Evolutionary conservation across 2,329 filamentous ascomycete species (phyloP).

Genomic region (Clarireedia hainanense): DNA sequence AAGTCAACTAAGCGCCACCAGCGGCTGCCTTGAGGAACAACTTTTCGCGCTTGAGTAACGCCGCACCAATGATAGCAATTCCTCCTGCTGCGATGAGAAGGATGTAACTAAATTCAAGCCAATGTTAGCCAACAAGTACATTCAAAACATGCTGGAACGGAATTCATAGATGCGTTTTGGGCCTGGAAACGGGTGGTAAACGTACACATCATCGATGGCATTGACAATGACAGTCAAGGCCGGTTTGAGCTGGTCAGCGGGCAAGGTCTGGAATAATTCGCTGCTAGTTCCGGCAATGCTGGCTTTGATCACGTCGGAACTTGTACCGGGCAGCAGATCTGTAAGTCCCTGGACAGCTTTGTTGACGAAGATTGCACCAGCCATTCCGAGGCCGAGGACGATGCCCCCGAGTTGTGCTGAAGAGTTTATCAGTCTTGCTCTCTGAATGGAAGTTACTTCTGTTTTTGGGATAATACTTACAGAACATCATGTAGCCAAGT

Average conservation of each 20-base stretch:
- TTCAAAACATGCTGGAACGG: no score
- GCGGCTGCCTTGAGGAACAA: no score
- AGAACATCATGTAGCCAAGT: neutral
- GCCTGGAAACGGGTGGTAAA: neutral
- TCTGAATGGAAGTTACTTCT: neutral
- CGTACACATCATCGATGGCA: neutral
- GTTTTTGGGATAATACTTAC: neutral
- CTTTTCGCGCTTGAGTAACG: no score
- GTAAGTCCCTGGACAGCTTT: neutral
- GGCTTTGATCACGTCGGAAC: no score
- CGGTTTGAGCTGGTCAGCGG: no score
- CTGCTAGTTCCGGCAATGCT: neutral
- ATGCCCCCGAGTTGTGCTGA: neutral
- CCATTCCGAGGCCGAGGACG: neutral
- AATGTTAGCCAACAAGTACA: no score
- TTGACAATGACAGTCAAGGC: neutral
- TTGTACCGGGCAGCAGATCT: neutral
- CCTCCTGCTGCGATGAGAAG: neutral
- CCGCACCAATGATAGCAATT: no score
- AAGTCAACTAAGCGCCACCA: no score
- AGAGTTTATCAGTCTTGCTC: neutral
- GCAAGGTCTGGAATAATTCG: neutral
- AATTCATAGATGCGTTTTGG: neutral
- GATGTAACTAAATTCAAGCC: neutral
- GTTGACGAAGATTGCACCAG: constrained; percentile 4